A percentile compares a stretch with the other conserved stretches of the same genome.
Conservation (phyloP, 2,329 filamentous ascomycete species). For the Talaromyces funiculosus region DNA sequence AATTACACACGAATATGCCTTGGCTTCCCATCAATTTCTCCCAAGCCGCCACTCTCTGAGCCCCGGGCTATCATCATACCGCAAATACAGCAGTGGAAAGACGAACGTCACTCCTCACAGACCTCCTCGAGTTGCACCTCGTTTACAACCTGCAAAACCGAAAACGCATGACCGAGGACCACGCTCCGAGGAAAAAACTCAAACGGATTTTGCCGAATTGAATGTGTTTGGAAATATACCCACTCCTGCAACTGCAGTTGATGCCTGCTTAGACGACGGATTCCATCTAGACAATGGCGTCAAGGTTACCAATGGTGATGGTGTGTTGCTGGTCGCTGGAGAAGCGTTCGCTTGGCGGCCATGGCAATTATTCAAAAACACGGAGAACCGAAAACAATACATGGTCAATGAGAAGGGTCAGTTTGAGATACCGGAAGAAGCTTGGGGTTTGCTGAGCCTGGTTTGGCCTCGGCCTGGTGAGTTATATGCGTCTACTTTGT, state of each 20-base stretch:
- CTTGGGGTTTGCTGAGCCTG: conserved; percentile 69
- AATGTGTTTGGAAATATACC: conserved; percentile 74
- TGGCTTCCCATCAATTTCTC: not conserved
- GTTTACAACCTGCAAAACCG: conserved; percentile 32
- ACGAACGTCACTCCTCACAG: conserved; percentile 18
- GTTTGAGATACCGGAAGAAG: conserved; percentile 66
- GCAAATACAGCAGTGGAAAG: conserved; percentile 22
- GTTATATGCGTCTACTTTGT: conserved; percentile 27
- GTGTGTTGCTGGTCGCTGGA: conserved; percentile 73
- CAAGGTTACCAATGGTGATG: conserved; percentile 62
- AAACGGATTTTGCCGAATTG: conserved; percentile 67
- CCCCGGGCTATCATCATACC: conserved; percentile 16
- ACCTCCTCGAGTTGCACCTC: conserved; percentile 29
- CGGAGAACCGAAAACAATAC: conserved; percentile 22
- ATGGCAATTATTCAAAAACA: conserved; percentile 52
- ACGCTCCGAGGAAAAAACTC: conserved; percentile 55
- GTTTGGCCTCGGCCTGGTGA: conserved; percentile 85
- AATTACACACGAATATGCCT: conserved; percentile 15
- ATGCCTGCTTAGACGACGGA: conserved; percentile 73
- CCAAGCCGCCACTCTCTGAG: conserved; percentile 8
- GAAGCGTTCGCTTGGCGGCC: conserved; percentile 87
- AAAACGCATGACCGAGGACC: conserved; percentile 55
- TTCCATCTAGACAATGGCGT: conserved; percentile 82
- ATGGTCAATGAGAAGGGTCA: conserved; percentile 73
- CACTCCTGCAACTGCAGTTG: conserved; percentile 73